Evolutionary conservation across 225 moss, liverwort and hornwort genomes (phyloP), one percentile per base, ranked within the genome.

Genomic region (Marchantia paleacea): DNA sequence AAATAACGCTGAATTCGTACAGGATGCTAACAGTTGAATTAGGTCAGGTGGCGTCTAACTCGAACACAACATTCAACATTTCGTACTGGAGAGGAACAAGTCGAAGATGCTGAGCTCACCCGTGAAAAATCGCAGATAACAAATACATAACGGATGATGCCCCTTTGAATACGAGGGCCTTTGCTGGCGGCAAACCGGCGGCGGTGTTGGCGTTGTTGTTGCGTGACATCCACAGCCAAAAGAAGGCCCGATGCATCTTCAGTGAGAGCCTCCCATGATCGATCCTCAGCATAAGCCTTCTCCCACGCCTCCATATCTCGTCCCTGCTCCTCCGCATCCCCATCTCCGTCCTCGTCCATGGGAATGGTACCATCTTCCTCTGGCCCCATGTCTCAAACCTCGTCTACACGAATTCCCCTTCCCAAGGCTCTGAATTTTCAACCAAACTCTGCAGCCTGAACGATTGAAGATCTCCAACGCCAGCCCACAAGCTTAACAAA

Each of bases 141-240:
- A 71, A 90, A 99, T 72, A 95, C 86, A 67, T 99, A 99, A 58
- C 95, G 95, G 79, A 99, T 99, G 87, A 99, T 99, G 22, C 95
- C 95, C 49, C 99, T 90, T 79, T 99, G 95, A 80, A 95, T 95
- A 75, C 90, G 99, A 72, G 95, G 91, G 24, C 91, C 95, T 26
- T 91, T 89, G 85, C 91, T 90, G 79, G 91, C 91, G 50, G 95
- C 92, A 62, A 94, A 82, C 39, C 95, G 91, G 80, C 92, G 91
- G 24, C 97, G 93, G 63, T 95, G 92, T 83, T 95, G 92, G 24
- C 97, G 93, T 82, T 99, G 97, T 85, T 99, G 97, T 81, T 90
- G 89, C 28, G 83, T 91, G 53, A 99, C 92, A 75, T 95, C 95
- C 20, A 95, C 79, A 29, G 92, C 90, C 58, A 92, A 87, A 73